Base-by-base conservation (phyloP, 2,329 filamentous ascomycete genomes). In the Ophiosphaerella herpotricha region DNA sequence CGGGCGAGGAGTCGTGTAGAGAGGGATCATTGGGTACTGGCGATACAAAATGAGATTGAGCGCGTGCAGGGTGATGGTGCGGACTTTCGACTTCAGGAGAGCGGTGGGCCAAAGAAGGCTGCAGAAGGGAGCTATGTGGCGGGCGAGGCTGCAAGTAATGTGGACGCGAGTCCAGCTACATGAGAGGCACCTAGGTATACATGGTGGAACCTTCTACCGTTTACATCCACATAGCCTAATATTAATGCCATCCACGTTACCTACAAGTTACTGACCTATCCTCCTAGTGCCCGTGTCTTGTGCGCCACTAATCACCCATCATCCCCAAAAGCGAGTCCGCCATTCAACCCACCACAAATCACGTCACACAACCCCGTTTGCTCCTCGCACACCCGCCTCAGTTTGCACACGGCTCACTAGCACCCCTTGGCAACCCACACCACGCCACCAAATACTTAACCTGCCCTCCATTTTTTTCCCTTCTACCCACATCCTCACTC, bases 11-110 rank as follows among this genome's bases (percentile, higher is more conserved):
- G 82, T 67, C 75, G 85, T 8, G 80, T 85, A 1, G 85, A 88
- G 68, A 79, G 85, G 52, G 85, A 88, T 70, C 81, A 84, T 58
- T 88, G 85, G 85, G 85, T 88, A 21, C 70, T 87, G 66, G 84
- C 79, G 32, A 83, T 88, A 50, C 81, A 81, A 45, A 83, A 83
- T 54, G 85, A 88, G 74, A 88, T 88, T 66, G 85, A 88, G 72
- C 74, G 83, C 42, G 64, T 85, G 50, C 66, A 71, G 45, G 78
- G 79, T 39, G 70, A 76, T 47, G 74, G 69, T 12, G 78, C 80
- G 53, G 82, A 85, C 48, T 71, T 74, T 39, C 63, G 71, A 46
- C 64, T 74, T n/a, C 58, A 68, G 37, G 62, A 68, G 51, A 60
- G 58, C 37, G 54, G 45, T 34, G 39, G 56, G 44, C 26, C 38